Percentiles rank a stretch among this genome's conserved stretches.
These are phyloP conservation scores for Cairneyella variabilis DNA, from an alignment of 495 filamentous ascomycete species.

Conservation along the genomic window DNA sequence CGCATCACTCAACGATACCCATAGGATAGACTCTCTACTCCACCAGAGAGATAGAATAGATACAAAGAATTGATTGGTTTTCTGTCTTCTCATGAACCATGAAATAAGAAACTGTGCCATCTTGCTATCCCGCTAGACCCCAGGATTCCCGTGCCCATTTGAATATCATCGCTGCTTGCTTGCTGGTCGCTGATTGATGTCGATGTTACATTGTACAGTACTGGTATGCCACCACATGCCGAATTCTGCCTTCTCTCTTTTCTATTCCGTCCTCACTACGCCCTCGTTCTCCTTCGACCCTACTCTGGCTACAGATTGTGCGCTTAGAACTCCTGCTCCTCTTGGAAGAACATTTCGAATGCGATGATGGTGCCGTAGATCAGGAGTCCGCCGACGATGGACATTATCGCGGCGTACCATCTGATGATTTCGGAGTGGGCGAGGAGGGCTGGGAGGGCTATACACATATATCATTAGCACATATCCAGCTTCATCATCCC, in stretches of 20 bases:
- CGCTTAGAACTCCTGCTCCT: conserved; percentile 78
- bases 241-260: not conserved
- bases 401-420: conserved; percentile 91
- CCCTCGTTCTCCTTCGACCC: not conserved
- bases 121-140: too few relatives aligned
- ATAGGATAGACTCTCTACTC: too few relatives aligned
- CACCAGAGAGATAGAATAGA: not conserved
- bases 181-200: too few relatives aligned
- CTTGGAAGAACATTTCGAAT: conserved; percentile 97
- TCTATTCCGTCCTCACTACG: not conserved
- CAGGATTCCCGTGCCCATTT: not conserved
- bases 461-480: conserved; percentile 9
- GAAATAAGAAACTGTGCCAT: too few relatives aligned
- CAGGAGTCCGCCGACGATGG: conserved; percentile 81
- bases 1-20: conserved; percentile 20
- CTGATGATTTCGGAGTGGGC: conserved; percentile 79
- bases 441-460: conserved; percentile 87
- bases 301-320: not conserved
- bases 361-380: conserved; percentile 98
- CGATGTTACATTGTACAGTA: conserved; percentile 13
- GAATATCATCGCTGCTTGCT: not conserved
- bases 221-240: not conserved
- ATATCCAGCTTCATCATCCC: not conserved
- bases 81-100: too few relatives aligned
- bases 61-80: not conserved